Evolutionary conservation across 495 filamentous ascomycete species (phyloP), one percentile per base, ranked within the genome.

Genomic region (Xylaria flabelliformis): DNA sequence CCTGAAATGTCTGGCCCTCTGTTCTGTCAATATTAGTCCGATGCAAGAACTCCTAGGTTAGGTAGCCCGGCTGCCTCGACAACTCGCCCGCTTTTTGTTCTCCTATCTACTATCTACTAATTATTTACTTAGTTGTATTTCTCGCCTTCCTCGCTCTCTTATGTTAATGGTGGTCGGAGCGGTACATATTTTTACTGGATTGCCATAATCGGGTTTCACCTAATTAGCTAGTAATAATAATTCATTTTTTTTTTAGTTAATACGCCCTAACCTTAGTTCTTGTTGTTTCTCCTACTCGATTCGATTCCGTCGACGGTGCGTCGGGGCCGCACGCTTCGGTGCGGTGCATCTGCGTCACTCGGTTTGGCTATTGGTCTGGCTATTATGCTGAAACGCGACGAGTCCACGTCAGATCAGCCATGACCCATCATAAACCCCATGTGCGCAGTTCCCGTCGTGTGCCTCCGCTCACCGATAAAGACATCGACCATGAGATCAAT

Each of bases 401-500:
- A 46, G 61, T 50, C n/a, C n/a, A n/a, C n/a, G n/a, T n/a, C n/a
- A n/a, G n/a, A 10, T 64, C 53, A 80, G 80, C 74, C 69, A 85
- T 85, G 84, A 81, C 80, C 75, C 82, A 74, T 66, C 81, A 82
- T 75, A 82, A 74, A 74, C 80, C 80, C 73, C 82, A 79, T 72
- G 32, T 79, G 75, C 78, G 76, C 73, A 83, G 80, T 32, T 85
- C 83, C 70, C 86, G 86, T 75, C 86, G 86, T 76, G 83, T 79
- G 17, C 75, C 81, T 67, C 78, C 81, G 36, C 81, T 85, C 61
- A 82, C 83, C 75, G 85, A 87, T 73, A 83, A 79, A 73, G 85
- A 90, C 74, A 88, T 88, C 74, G 89, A 91, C 68, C 88, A 90
- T 77, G 85, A 88, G 77, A 92, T 92, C 72, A 78, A 69, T 53